A percentile compares a stretch with the other conserved stretches of the same genome.
These are phyloP conservation scores for Candida tropicalis DNA, from an alignment of 1,139 yeast genomes.

Conservation along the genomic window DNA sequence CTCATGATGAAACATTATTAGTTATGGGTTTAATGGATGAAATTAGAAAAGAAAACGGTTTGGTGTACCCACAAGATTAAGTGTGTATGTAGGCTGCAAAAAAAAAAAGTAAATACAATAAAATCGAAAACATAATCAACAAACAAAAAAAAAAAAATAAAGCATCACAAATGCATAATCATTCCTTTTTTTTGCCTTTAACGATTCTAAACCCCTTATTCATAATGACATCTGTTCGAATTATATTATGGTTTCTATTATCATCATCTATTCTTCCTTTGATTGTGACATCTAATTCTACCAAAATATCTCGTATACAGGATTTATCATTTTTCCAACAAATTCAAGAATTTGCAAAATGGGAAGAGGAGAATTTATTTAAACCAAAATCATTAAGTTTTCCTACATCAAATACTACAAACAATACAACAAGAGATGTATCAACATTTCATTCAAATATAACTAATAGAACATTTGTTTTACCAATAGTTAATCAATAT, in stretches of 20 bases:
- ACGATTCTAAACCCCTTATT: too few species aligned
- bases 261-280: neutral
- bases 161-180: slow-evolving; percentile 3
- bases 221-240: neutral
- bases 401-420: neutral
- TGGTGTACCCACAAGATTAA: slow-evolving; percentile 44
- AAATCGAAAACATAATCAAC: neutral
- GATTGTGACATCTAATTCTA: neutral
- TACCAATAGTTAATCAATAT: slow-evolving; percentile 2
- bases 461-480: neutral
- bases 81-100: slow-evolving; percentile 6
- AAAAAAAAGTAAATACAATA: slow-evolving; percentile 3
- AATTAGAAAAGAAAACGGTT: slow-evolving; percentile 41
- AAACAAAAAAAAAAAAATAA: neutral
- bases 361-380: slow-evolving; percentile 9
- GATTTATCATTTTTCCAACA: slow-evolving; percentile 9
- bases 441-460: neutral
- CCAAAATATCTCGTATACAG: slow-evolving; percentile 1
- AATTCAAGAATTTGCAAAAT: slow-evolving; percentile 11
- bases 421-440: neutral
- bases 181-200: neutral
- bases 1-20: slow-evolving; percentile 46
- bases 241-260: neutral
- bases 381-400: neutral
- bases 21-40: slow-evolving; percentile 49